Base-by-base conservation (phyloP, 2,329 filamentous ascomycete species). In the Aspergillus pseudoterreus region DNA sequence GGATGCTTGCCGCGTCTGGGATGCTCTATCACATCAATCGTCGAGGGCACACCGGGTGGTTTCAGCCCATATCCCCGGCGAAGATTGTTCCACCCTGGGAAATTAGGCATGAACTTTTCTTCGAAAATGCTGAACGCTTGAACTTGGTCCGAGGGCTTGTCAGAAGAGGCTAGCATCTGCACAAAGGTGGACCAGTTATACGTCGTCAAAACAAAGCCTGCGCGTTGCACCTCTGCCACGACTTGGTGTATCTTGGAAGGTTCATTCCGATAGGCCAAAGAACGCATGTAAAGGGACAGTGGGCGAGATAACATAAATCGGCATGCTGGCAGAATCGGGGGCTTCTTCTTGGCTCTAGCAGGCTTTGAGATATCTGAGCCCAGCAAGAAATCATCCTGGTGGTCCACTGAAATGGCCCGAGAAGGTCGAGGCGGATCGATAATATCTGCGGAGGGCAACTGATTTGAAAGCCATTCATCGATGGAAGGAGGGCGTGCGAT, bases 171-270 rank as follows among this genome's bases (percentile, higher is more conserved):
- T 24, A 96, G 82, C 46, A 79, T 71, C 61, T 87, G 82, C 50
- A 96, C 79, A 57, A 88, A 85, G 46, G 81, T 78, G 66, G 95
- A 94, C 90, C 90, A 95, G 59, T 89, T 91, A 61, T 80, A 80
- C 65, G 82, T 85, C 63, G 90, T 86, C 51, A 96, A 71, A 24
- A 76, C 74, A 73, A 92, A 96, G 10, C 92, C 92, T 38, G 80
- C 77, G 1, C 68, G 65, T 8, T 82, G 74, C 10, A 92, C 74
- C n/a, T 79, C 69, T 19, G 76, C 68, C 24, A 91, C 68, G 14
- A 81, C 70, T 6, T 72, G 53, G 4, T 76, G 64, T 11, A 89
- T 72, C 17, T 75, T 78, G 10, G 70, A 64, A 6, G 83, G 71
- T 44, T 82, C 76, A 53, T 82, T 80, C 50, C 82, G 81, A 21